A percentile compares a stretch with the other conserved stretches of the same genome.
These are phyloP conservation scores for Knoxia roxburghii DNA, from an alignment of 257 asterid species.

Conservation along the genomic window DNA sequence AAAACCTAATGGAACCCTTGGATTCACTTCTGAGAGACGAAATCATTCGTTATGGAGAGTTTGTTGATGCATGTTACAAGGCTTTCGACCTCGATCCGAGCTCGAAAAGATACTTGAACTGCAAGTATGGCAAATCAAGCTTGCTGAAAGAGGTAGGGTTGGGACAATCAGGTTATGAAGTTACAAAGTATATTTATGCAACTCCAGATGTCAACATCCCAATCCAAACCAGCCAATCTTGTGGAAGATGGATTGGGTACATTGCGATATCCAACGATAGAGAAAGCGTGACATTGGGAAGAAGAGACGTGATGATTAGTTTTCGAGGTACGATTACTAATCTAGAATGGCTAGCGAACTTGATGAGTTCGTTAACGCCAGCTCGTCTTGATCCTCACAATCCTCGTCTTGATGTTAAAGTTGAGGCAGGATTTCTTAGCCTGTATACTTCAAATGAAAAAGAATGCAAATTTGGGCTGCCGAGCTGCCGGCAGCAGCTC, in stretches of 20 bases:
- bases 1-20: slow-evolving; percentile 47
- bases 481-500: slow-evolving; percentile 63
- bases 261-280: slow-evolving; percentile 39
- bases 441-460: slow-evolving; percentile 43
- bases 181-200: slow-evolving; percentile 57
- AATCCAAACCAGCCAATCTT: slow-evolving; percentile 8
- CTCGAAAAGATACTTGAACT: slow-evolving; percentile 52
- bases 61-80: slow-evolving; percentile 56
- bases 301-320: slow-evolving; percentile 53
- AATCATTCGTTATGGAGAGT: slow-evolving; percentile 55
- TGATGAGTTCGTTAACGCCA: slow-evolving; percentile 51
- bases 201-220: slow-evolving; percentile 42
- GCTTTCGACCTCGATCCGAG: slow-evolving; percentile 54
- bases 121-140: slow-evolving; percentile 48
- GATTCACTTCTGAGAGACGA: slow-evolving; percentile 47
- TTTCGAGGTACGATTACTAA: slow-evolving; percentile 58
- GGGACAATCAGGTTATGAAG: slow-evolving; percentile 40
- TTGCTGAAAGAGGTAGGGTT: slow-evolving; percentile 43
- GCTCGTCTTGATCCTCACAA: slow-evolving; percentile 52
- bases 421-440: slow-evolving; percentile 58
- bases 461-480: slow-evolving; percentile 37
- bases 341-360: slow-evolving; percentile 55
- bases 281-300: slow-evolving; percentile 30
- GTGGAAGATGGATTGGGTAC: slow-evolving; percentile 58
- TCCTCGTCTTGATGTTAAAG: slow-evolving; percentile 44